Percentiles rank a stretch among this genome's conserved stretches.
Conservation (phyloP, 2,329 filamentous ascomycete genomes). For the Fusarium lyarnte region DNA sequence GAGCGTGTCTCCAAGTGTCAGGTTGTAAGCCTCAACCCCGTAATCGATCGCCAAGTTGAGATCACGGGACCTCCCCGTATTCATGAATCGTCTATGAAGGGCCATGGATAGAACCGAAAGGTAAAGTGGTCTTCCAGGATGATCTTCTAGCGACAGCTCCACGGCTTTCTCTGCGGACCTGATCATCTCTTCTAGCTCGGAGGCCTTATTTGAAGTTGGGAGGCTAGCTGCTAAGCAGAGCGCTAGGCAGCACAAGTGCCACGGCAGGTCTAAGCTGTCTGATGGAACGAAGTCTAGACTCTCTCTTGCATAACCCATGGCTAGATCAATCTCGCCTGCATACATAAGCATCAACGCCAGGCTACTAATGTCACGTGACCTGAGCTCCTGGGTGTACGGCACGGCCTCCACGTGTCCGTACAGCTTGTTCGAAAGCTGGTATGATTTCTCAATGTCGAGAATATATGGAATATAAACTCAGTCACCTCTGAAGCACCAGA, state of each 20-base stretch:
- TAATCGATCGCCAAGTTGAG: not conserved
- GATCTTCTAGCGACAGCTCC: fast-evolving
- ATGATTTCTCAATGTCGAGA: not conserved
- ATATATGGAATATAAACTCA: not conserved
- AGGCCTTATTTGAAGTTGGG: fast-evolving
- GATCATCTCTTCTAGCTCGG: not conserved
- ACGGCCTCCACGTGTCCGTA: not conserved
- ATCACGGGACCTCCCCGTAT: fast-evolving
- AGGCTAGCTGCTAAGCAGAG: not conserved
- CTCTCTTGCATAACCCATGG: not conserved
- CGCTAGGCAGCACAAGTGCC: not conserved
- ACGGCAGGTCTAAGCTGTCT: fast-evolving
- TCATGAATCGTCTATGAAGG: not conserved
- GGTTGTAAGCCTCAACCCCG: not conserved
- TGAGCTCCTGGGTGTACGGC: fast-evolving
- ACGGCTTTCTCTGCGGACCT: fast-evolving
- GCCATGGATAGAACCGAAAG: not conserved
- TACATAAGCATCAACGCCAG: not conserved
- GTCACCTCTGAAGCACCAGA: not conserved
- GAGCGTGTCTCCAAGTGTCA: not conserved
- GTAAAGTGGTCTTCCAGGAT: not conserved
- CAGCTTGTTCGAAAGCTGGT: not conserved
- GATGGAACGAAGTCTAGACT: fast-evolving
- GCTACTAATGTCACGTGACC: not conserved
- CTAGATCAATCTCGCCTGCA: not conserved